Evolutionary conservation across 345 rosid species (phyloP).

Genomic region (Eutrema yunnanense): DNA sequence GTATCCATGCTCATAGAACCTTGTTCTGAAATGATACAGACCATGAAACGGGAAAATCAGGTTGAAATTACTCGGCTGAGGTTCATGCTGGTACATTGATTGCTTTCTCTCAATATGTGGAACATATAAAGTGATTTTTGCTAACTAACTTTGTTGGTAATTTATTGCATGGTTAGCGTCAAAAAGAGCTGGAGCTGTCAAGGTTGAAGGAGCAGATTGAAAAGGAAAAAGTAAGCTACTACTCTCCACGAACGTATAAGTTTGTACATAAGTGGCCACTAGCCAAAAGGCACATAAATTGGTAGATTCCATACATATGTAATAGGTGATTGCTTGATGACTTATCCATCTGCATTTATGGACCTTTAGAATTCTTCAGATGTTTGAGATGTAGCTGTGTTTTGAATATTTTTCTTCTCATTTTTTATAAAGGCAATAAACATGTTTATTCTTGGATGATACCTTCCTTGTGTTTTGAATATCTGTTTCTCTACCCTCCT

Average conservation of each 20-base stretch:
- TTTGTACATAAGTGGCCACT: neutral
- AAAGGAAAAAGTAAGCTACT: conserved; percentile 66
- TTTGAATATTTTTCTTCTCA: neutral
- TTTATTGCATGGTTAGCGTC: conserved; percentile 43
- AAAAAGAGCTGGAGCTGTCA: conserved; percentile 80
- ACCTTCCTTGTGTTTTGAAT: neutral
- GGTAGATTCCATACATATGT: neutral
- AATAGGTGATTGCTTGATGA: neutral
- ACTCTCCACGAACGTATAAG: neutral
- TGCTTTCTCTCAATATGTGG: conserved; percentile 6
- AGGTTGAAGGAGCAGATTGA: conserved; percentile 72
- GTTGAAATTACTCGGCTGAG: conserved; percentile 59
- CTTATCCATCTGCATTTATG: neutral
- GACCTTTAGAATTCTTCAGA: neutral
- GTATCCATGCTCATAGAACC: conserved; percentile 10
- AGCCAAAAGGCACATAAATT: neutral
- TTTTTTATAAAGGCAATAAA: neutral
- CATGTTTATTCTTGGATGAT: neutral
- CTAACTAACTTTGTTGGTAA: neutral
- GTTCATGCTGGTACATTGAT: conserved; percentile 68
- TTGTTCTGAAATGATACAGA: conserved; percentile 39
- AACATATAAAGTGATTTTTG: neutral
- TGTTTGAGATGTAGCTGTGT: neutral
- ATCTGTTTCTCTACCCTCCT: neutral
- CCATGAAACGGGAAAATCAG: conserved; percentile 36